phyloP scores from a whole-genome alignment of 176 grass and related monocot species.

The Neostapfia colusana region DNA sequence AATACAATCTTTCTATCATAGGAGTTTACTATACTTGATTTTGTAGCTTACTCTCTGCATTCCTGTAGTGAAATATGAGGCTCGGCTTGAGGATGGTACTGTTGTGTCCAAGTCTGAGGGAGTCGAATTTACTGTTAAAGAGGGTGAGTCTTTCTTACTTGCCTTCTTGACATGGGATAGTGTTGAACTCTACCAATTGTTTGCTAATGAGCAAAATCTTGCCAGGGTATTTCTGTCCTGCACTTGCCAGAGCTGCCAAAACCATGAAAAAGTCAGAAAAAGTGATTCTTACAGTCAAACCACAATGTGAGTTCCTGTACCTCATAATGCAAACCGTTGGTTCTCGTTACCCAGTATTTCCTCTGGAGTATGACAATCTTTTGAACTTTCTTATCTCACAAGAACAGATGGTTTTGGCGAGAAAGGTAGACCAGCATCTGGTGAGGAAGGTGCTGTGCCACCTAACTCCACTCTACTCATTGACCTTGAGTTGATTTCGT shows the following conservation, averaged over 20 bases:
- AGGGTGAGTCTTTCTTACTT: constrained; percentile 51
- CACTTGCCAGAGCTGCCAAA: constrained; percentile 76
- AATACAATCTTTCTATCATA: not conserved
- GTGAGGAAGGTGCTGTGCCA: constrained; percentile 57
- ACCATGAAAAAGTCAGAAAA: constrained; percentile 92
- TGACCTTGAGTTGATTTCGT: constrained; percentile 86
- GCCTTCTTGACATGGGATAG: not conserved
- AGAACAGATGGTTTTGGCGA: constrained; percentile 88
- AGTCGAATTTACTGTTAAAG: constrained; percentile 83
- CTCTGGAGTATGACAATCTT: not conserved
- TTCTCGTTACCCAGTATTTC: not conserved
- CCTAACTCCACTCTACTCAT: constrained; percentile 67
- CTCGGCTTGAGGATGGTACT: constrained; percentile 71
- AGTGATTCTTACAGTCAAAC: constrained; percentile 80
- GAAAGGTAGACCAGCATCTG: constrained; percentile 66
- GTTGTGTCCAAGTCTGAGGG: constrained; percentile 76
- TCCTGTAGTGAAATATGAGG: constrained; percentile 80
- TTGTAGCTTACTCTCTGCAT: constrained; percentile 9
- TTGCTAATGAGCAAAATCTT: constrained; percentile 39
- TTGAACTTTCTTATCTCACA: not conserved
- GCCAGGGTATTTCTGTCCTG: constrained; percentile 77
- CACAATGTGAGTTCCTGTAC: constrained; percentile 67
- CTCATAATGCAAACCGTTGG: not conserved
- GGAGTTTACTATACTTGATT: not conserved
- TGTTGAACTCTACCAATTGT: not conserved